Base-by-base conservation (phyloP, 202 grass and related monocot species). In the Sporobolus alterniflorus region DNA sequence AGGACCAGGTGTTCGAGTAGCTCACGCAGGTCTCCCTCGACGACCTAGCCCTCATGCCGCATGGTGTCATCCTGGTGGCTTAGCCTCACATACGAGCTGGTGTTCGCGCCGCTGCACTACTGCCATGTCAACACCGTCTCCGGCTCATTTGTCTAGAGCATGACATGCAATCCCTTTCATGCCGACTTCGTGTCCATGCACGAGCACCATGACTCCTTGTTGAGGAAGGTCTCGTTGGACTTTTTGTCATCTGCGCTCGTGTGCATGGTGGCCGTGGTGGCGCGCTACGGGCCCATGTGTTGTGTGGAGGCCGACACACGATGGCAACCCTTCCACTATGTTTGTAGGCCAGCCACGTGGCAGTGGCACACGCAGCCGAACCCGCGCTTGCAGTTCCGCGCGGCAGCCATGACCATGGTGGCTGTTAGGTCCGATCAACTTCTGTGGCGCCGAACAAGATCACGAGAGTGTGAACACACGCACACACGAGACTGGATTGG, bases 121-220 rank as follows among this genome's bases (percentile, higher is more conserved):
- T 46, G 70, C 50, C 81, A 81, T 76, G 46, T 64, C 77, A 56
- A 18, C 52, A 59, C 73, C 29, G 71, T 89, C 44, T 89, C 87
- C 4, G 87, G 82, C 1, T 89, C 72, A 64, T 30, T 85, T 29
- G 39, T 89, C 44, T 77, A 85, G 51, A 52, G 55, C 71, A 4
- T 66, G n/a, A 10, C 9, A 5, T 64, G 36, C 64, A 59, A 85
- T 82, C 71, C n/a, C 71, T 48, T 59, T 77, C 3, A 3, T 71
- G 28, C 87, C 28, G 84, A 65, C 13, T 89, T 89, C 72, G 71
- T 89, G 56, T 85, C 82, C 82, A 76, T 71, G 34, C 44, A 74
- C 18, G 13, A 10, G 33, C 55, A 73, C 24, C 12, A 6, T 22
- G 1, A 50, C 4, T 11, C 59, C 0, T 4, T 34, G 1, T 1